Percentiles rank a stretch among this genome's conserved stretches.
phyloP scores from a whole-genome alignment of 176 grass and related monocot genomes.

The Guadua angustifolia region DNA sequence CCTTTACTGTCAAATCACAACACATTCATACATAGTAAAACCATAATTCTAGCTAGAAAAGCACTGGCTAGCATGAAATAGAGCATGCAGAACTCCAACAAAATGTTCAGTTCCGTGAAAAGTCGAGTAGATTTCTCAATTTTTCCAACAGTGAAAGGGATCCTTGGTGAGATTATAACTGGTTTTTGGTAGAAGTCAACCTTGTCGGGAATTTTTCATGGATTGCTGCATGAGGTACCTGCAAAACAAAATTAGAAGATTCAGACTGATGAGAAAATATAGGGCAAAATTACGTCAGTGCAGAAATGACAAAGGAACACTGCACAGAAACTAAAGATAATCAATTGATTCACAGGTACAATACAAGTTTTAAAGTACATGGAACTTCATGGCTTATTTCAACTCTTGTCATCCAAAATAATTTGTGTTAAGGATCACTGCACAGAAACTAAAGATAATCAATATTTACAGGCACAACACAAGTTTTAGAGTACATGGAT shows the following conservation, averaged over 20 bases:
- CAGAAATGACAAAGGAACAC: background rate
- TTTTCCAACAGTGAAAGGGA: background rate
- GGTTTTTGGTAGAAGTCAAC: background rate
- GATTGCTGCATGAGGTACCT: constrained; percentile 61
- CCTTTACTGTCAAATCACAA: background rate
- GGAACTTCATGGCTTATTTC: background rate
- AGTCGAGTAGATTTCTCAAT: background rate
- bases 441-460: background rate
- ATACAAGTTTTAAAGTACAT: background rate
- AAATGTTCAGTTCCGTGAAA: background rate
- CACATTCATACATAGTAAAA: background rate
- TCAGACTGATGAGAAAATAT: constrained; percentile 17
- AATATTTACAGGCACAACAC: background rate
- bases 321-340: background rate
- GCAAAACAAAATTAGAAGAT: background rate
- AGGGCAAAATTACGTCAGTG: background rate
- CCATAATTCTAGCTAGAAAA: constrained; percentile 29
- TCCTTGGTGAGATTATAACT: background rate
- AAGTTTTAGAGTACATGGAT: background rate
- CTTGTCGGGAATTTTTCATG: constrained; percentile 31
- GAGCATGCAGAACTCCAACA: background rate
- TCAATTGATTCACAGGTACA: background rate
- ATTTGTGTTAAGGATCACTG: background rate
- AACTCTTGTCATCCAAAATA: constrained; percentile 14
- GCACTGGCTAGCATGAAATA: background rate